Evolutionary conservation across 805 yeast species (phyloP), one percentile per base, ranked within the genome.

Genomic region (Metschnikowia chrysomelidarum): DNA sequence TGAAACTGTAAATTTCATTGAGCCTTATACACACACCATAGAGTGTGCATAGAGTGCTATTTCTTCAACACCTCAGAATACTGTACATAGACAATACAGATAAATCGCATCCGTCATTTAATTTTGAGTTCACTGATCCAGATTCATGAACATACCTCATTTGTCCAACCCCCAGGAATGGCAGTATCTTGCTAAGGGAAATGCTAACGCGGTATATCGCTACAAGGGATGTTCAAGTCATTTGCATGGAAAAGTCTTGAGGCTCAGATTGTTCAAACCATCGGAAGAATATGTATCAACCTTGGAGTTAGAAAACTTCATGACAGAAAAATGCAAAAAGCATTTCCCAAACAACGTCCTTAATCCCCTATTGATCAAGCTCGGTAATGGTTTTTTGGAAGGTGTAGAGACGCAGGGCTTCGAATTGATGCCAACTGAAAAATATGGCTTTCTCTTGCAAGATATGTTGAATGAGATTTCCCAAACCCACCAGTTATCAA

Each of bases 161-260:
- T 5, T 15, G 2, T 30, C 36, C 11, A 22, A 23, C 15, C 44
- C 50, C 5, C 11, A 10, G 4, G 69, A 67, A n/a, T 74, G 80
- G 80, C 36, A 38, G 5, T 67, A 61, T 44, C 53, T 68, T 27
- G 70, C 68, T 11, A 64, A 63, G 24, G 80, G 80, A 1, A 59
- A 65, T 15, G 79, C 80, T 24, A 75, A 75, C 40, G 65, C 67
- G 2, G 59, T 75, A 4, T 71, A 69, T 46, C 50, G 51, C 28
- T 71, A 72, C 43, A 45, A 35, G 2, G 78, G 76, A 1, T 24
- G 32, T 11, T 54, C 58, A 30, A 57, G 53, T n/a, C 44, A 46
- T 11, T 53, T 69, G 7, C 34, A 44, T 17, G 61, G 57, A 13
- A 67, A 66, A 39, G 61, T 71, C 8, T 44, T 75, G 16, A 51